Evolutionary conservation across 371 early-diverging fungal species (phyloP), one percentile per base, ranked within the genome.

Genomic region (Lichtheimia ramosa): DNA sequence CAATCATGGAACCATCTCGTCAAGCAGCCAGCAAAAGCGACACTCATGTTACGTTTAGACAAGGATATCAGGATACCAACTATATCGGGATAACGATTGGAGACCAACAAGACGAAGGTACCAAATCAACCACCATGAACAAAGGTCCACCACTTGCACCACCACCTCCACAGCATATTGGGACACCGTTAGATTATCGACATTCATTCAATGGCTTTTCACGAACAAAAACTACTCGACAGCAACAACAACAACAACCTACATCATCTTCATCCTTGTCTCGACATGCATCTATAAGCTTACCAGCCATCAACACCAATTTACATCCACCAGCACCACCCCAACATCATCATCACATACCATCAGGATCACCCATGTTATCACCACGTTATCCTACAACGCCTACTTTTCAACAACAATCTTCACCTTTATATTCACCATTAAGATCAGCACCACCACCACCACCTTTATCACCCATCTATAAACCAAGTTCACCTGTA

Each of bases 11-110:
- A 34, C 34, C 34, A 34, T 34, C 34, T 34, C 34, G 34, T 8
- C 34, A 34, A 34, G 34, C 34, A 34, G 34, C 34, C 34, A 34
- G 10, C 10, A 34, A 34, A 34, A 34, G 34, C 34, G 34, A 34
- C 34, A 34, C 34, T 34, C 34, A 34, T 34, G 34, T 34, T 34
- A 34, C 34, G 34, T 34, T 34, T 34, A 34, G 34, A 34, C 53
- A 53, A 43, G 48, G 40, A 57, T n/a, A 12, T 8, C 71, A 71
- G 18, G 71, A 71, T 54, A 70, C 71, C 43, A 66, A 69, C 51
- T 69, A 69, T 43, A 63, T 69, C 56, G 69, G 69, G 14, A 69
- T 69, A 13, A 69, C 69, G 20, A 69, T 69, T 42, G 57, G 51
- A 20, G 65, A 69, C 48, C 62, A 66, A 50, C 54, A 56, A 18